Conservation (phyloP, 306 rosid species). For the Malus fusca region DNA sequence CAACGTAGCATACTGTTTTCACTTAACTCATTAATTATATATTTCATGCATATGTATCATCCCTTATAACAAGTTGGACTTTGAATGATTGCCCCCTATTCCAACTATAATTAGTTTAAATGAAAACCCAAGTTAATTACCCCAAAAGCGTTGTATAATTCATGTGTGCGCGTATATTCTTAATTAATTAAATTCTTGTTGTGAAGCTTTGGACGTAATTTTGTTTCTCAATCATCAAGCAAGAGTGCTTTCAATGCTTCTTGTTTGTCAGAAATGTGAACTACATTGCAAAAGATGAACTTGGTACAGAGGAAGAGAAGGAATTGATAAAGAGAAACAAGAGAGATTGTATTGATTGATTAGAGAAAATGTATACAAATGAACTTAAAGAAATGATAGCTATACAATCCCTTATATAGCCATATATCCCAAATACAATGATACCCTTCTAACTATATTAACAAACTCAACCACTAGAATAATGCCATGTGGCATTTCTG, state of each 20-base stretch:
- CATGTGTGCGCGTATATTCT: neutral
- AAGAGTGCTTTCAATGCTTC: conserved; percentile 30
- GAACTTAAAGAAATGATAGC: too few species aligned
- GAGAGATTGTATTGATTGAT: too few species aligned
- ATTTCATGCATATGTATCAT: conserved; percentile 19
- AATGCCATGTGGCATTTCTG: too few species aligned
- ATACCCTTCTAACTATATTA: too few species aligned
- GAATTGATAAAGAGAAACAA: too few species aligned
- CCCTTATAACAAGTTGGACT: conserved; percentile 58
- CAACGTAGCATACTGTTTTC: conserved; percentile 16
- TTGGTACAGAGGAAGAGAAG: too few species aligned
- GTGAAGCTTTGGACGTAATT: conserved; percentile 25
- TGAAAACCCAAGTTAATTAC: neutral
- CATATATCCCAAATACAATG: too few species aligned
- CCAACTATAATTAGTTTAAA: conserved; percentile 55
- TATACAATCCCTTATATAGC: too few species aligned
- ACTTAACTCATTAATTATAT: neutral
- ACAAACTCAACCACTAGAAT: too few species aligned
- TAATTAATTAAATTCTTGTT: neutral
- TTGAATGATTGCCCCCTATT: conserved; percentile 85
- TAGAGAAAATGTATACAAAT: too few species aligned
- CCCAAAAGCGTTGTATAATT: neutral
- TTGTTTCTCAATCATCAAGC: conserved; percentile 59
- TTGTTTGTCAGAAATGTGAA: conserved; percentile 9
- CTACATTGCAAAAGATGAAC: too few species aligned